These are phyloP conservation scores for Pelomyxa schiedti DNA, from an alignment of 78 protist genomes.

Conservation along the genomic window DNA sequence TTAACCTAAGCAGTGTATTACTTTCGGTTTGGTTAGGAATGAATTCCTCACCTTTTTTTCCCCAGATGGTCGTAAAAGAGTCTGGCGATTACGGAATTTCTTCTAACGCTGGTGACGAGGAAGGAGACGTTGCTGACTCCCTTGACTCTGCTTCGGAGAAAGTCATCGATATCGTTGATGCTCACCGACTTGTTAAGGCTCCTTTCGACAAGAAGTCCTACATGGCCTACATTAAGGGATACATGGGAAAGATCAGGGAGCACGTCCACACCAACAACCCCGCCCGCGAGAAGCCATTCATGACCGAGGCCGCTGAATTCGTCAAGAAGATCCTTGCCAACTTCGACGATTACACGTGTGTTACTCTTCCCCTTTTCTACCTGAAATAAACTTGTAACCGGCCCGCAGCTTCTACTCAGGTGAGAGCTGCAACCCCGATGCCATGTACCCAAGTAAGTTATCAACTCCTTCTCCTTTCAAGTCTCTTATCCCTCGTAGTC, in stretches of 20 bases:
- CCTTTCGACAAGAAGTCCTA: constrained; percentile 28
- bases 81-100: constrained; percentile 18
- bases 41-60: not conserved
- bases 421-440: constrained; percentile 12
- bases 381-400: too few species aligned
- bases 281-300: constrained; percentile 13
- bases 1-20: constrained; percentile 1
- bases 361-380: too few species aligned
- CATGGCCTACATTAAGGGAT: constrained; percentile 27
- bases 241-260: constrained; percentile 3
- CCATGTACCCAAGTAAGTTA: too few species aligned
- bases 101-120: constrained; percentile 30
- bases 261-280: constrained; percentile 15
- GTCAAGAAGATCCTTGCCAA: constrained; percentile 19
- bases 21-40: not conserved
- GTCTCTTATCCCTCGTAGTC: too few species aligned
- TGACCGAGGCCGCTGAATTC: not conserved
- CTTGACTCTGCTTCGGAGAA: not conserved
- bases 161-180: constrained; percentile 6
- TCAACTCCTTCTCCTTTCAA: too few species aligned
- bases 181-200: not conserved
- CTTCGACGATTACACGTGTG: constrained; percentile 12
- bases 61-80: not conserved
- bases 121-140: constrained; percentile 11
- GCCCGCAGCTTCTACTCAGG: constrained; percentile 19